phyloP scores from a whole-genome alignment of 305 asterid genomes.

The Solanum hybrid region DNA sequence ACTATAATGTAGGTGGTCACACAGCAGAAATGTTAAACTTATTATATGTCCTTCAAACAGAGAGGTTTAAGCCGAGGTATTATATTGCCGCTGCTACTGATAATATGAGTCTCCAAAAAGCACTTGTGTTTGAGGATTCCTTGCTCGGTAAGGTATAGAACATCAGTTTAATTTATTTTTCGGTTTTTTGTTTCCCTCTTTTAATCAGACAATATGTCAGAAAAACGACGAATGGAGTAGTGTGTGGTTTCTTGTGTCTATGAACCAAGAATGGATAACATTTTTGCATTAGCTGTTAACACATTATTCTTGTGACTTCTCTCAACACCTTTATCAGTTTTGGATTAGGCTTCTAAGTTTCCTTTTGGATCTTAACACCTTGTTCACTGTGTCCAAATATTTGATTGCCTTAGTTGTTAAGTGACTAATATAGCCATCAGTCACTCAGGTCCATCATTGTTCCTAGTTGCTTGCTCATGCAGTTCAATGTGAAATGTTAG shows the following conservation, averaged over 20 bases:
- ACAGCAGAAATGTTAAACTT: conserved; percentile 91
- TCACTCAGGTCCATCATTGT: background rate
- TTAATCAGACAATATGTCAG: background rate
- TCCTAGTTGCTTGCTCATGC: background rate
- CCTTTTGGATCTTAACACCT: background rate
- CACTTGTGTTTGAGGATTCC: conserved; percentile 53
- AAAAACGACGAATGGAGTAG: background rate
- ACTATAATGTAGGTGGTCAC: conserved; percentile 65
- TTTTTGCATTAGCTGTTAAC: background rate
- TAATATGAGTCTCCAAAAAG: conserved; percentile 91
- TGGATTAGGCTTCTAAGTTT: background rate
- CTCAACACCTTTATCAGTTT: background rate
- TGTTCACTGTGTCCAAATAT: background rate
- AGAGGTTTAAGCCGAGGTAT: conserved; percentile 56
- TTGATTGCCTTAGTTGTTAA: background rate
- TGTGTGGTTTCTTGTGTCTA: background rate
- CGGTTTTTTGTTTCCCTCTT: background rate
- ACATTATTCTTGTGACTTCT: background rate
- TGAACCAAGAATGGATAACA: background rate
- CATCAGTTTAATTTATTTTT: background rate
- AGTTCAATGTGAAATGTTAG: background rate
- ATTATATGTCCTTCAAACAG: conserved; percentile 53
- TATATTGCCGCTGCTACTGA: conserved; percentile 94
- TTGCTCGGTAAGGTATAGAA: conserved; percentile 43
- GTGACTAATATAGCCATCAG: background rate